Evolutionary conservation across 805 yeast species (phyloP).

Genomic region (Brettanomyces sp.): DNA sequence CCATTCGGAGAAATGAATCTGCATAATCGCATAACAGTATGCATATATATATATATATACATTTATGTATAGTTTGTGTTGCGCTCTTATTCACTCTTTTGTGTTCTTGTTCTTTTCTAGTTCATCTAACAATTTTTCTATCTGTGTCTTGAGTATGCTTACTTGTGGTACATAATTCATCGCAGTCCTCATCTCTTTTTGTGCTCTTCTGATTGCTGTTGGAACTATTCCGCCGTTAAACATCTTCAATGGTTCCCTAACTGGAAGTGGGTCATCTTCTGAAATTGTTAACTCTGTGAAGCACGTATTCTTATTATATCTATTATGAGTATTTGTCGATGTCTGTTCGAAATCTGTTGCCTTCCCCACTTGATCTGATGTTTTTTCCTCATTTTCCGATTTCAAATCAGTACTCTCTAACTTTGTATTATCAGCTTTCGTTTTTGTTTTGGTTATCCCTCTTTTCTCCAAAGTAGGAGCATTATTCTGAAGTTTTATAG

Average conservation of each 20-base stretch:
- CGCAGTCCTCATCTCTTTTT: conserved; percentile 7
- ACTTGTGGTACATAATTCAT: conserved; percentile 8
- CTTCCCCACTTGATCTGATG: not conserved
- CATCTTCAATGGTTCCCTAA: conserved; percentile 14
- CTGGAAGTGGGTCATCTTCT: not conserved
- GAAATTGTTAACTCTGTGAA: not conserved
- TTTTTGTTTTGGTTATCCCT: too few relatives aligned
- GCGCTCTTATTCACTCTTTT: not conserved
- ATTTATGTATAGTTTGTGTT: not conserved
- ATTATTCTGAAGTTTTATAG: not conserved
- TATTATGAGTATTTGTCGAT: not conserved
- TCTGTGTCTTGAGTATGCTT: conserved; percentile 5
- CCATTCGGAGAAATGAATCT: conserved; percentile 26
- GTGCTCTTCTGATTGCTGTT: conserved; percentile 11
- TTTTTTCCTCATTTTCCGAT: not conserved
- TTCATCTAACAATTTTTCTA: conserved; percentile 4
- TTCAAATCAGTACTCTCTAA: too few relatives aligned
- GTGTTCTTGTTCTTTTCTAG: conserved; percentile 1
- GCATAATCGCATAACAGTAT: conserved; percentile 7
- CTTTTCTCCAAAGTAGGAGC: too few relatives aligned
- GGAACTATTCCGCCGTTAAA: conserved; percentile 22
- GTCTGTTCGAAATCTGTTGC: not conserved
- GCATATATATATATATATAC: not conserved
- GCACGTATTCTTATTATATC: not conserved
- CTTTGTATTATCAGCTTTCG: too few relatives aligned